Evolutionary conservation across 1,139 yeast genomes (phyloP).

Genomic region (Blastobotrys capitulatus): DNA sequence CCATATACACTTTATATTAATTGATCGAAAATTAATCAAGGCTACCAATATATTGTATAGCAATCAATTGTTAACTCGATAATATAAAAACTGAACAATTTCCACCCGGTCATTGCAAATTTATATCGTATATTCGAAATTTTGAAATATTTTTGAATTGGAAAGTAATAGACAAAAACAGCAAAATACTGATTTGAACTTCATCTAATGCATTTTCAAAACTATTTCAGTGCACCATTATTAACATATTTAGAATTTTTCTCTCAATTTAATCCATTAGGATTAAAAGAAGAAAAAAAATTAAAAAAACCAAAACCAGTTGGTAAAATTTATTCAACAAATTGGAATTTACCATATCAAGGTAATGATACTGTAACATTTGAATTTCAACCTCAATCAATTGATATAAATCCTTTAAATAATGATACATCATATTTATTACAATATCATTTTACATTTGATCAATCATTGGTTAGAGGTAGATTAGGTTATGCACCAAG

Average conservation of each 20-base stretch:
- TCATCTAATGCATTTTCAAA: not conserved
- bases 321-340: not conserved
- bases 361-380: not conserved
- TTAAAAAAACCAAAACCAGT: not conserved
- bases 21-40: too few relatives aligned
- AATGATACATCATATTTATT: not conserved
- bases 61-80: too few relatives aligned
- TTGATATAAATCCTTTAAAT: not conserved
- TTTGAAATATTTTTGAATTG: too few relatives aligned
- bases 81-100: too few relatives aligned
- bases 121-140: too few relatives aligned
- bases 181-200: too few relatives aligned
- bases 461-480: not conserved
- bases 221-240: not conserved
- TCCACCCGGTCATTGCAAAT: too few relatives aligned
- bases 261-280: not conserved
- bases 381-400: not conserved
- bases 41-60: too few relatives aligned
- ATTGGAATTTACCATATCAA: not conserved
- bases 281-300: not conserved
- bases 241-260: not conserved
- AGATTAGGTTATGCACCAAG: not conserved
- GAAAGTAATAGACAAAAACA: too few relatives aligned
- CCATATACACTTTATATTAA: too few relatives aligned
- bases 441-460: not conserved